Percentiles rank a stretch among this genome's conserved stretches.
Evolutionary conservation across 345 rosid species (phyloP).

Genomic region (Sapria himalayana): DNA sequence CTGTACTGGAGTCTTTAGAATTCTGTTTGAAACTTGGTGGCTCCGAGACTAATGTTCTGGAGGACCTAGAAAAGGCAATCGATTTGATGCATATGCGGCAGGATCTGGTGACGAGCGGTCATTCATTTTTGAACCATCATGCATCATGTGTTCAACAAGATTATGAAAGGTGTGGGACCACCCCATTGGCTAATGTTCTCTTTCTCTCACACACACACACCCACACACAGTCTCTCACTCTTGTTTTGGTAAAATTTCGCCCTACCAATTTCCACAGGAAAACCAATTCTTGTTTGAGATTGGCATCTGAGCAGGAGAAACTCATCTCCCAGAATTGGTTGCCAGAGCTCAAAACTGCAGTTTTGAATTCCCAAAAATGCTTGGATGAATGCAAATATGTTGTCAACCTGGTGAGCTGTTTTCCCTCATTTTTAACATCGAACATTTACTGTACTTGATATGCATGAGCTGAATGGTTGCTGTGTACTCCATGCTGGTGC

Average conservation of each 20-base stretch:
- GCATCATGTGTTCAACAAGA: slow-evolving; percentile 75
- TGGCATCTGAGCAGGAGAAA: slow-evolving; percentile 79
- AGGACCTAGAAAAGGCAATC: slow-evolving; percentile 76
- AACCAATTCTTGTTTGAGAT: slow-evolving; percentile 47
- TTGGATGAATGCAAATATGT: slow-evolving; percentile 62
- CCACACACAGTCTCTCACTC: too few species aligned
- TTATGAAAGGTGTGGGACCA: slow-evolving; percentile 44
- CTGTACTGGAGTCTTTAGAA: slow-evolving; percentile 70
- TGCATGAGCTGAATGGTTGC: too few species aligned
- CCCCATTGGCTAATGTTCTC: background rate
- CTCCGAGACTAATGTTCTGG: slow-evolving; percentile 78
- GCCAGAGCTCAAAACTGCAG: slow-evolving; percentile 64
- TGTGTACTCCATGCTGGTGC: slow-evolving; percentile 16
- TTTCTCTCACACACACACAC: slow-evolving; percentile 4
- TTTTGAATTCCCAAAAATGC: slow-evolving; percentile 47
- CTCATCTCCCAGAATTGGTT: slow-evolving; percentile 55
- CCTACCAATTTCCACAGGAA: slow-evolving; percentile 43
- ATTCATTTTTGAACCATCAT: slow-evolving; percentile 50
- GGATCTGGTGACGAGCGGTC: slow-evolving; percentile 84
- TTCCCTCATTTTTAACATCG: background rate
- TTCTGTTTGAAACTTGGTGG: slow-evolving; percentile 83
- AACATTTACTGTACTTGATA: background rate
- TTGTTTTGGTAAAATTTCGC: too few species aligned
- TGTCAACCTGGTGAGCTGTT: slow-evolving; percentile 53
- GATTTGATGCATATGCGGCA: slow-evolving; percentile 57